Conservation (phyloP, 345 rosid genomes). For the Lumnitzera littorea region DNA sequence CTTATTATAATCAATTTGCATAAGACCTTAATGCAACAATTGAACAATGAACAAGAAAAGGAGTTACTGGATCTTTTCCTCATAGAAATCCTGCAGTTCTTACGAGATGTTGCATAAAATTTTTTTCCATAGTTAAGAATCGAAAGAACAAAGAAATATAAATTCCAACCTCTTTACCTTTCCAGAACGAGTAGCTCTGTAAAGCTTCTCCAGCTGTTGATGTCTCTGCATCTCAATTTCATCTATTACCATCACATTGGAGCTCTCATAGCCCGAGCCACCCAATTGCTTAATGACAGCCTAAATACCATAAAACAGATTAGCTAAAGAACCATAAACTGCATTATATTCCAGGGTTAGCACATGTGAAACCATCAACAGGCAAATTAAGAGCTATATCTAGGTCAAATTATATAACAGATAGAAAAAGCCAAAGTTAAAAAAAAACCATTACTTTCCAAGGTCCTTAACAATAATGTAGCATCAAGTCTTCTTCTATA, state of each 20-base stretch:
- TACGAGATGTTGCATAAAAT: no score
- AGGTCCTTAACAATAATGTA: no score
- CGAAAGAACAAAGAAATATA: background rate
- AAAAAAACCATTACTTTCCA: no score
- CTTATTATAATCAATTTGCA: no score
- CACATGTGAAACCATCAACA: background rate
- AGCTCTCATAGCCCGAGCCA: constrained; percentile 85
- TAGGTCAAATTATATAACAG: no score
- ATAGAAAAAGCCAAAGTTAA: no score
- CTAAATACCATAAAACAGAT: constrained; percentile 27
- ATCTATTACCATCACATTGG: constrained; percentile 79
- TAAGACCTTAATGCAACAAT: no score
- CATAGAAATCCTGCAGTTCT: no score
- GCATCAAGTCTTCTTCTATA: no score
- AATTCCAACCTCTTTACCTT: constrained; percentile 38
- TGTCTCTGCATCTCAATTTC: constrained; percentile 94
- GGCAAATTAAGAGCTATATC: no score
- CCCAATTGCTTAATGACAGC: constrained; percentile 95
- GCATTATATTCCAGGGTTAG: background rate
- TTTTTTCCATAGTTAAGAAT: background rate
- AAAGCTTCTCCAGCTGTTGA: constrained; percentile 84
- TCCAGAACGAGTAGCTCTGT: constrained; percentile 70
- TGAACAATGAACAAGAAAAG: no score
- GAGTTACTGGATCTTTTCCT: no score
- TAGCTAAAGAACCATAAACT: background rate